A percentile compares a stretch with the other conserved stretches of the same genome.
Conservation (phyloP, 1,284 basidiomycete genomes). For the Porodaedalea pini region DNA sequence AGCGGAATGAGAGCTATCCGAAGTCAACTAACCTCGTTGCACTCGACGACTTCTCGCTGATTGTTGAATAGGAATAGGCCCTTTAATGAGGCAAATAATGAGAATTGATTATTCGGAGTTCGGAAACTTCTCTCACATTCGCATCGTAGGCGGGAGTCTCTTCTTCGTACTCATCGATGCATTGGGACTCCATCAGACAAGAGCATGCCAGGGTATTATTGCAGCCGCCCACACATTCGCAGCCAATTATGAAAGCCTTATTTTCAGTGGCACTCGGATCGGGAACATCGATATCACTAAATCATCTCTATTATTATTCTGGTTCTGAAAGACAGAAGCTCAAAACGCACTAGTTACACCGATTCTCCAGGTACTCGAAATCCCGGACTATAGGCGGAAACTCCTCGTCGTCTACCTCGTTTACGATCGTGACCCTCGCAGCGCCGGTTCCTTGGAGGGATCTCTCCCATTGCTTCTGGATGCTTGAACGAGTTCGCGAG, state of each 20-base stretch:
- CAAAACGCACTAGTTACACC: slow-evolving; percentile 11
- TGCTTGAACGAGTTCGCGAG: background rate
- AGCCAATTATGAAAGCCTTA: slow-evolving; percentile 4
- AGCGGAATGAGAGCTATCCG: background rate
- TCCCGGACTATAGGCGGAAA: background rate
- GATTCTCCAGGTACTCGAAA: slow-evolving; percentile 12
- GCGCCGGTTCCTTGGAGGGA: background rate
- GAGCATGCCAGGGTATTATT: background rate
- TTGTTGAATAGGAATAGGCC: slow-evolving; percentile 43
- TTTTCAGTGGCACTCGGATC: background rate
- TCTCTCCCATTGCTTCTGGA: slow-evolving; percentile 9
- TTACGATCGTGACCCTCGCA: slow-evolving; percentile 2
- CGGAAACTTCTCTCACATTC: background rate
- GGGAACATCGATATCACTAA: background rate
- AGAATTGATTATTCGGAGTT: background rate
- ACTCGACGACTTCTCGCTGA: slow-evolving; percentile 54
- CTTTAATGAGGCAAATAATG: background rate
- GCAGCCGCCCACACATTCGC: slow-evolving; percentile 10
- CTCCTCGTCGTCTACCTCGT: slow-evolving; percentile 18
- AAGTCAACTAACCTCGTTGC: slow-evolving; percentile 44
- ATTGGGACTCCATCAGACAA: slow-evolving; percentile 9
- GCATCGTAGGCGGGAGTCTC: slow-evolving; percentile 1
- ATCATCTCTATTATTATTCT: background rate
- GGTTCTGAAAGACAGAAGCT: background rate
- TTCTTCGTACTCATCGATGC: background rate